These are phyloP conservation scores for Moniliophthora roreri DNA, from an alignment of 1,284 basidiomycete species.

Conservation along the genomic window DNA sequence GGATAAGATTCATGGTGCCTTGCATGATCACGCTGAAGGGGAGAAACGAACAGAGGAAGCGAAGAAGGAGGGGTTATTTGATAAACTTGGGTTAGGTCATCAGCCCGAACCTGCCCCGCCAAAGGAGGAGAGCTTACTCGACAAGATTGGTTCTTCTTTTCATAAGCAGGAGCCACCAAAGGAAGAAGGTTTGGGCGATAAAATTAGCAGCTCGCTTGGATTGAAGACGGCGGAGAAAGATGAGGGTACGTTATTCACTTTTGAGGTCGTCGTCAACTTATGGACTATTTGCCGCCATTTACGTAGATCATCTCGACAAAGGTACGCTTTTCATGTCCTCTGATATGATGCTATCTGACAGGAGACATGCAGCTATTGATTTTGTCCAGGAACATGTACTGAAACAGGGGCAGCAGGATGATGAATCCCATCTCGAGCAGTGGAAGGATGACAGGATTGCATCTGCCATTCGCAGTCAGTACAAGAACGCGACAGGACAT, in stretches of 20 bases:
- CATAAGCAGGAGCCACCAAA: conserved; percentile 20
- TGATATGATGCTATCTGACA: background rate
- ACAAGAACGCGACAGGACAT: conserved; percentile 24
- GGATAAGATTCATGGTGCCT: background rate
- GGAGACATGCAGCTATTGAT: conserved; percentile 32
- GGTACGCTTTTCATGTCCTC: background rate
- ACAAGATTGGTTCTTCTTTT: conserved; percentile 12
- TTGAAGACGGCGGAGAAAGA: background rate
- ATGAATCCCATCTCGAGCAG: conserved; percentile 40
- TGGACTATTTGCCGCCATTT: background rate
- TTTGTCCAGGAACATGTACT: conserved; percentile 41
- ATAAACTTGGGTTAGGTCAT: conserved; percentile 1
- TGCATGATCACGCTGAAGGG: background rate
- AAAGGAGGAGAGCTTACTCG: conserved; percentile 12
- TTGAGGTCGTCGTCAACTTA: background rate
- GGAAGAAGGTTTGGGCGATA: conserved; percentile 22
- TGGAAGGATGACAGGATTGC: conserved; percentile 40
- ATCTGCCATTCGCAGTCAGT: conserved; percentile 29
- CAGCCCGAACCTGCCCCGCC: conserved; percentile 3
- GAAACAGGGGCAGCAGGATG: conserved; percentile 34
- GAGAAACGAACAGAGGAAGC: background rate
- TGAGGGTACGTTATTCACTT: conserved; percentile 5
- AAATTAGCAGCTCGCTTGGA: conserved; percentile 10
- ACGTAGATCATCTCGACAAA: background rate
- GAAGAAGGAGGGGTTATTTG: background rate